Percentiles rank a stretch among this genome's conserved stretches.
These are phyloP conservation scores for Exophiala sp. DNA, from an alignment of 2,329 filamentous ascomycete species.

Conservation along the genomic window DNA sequence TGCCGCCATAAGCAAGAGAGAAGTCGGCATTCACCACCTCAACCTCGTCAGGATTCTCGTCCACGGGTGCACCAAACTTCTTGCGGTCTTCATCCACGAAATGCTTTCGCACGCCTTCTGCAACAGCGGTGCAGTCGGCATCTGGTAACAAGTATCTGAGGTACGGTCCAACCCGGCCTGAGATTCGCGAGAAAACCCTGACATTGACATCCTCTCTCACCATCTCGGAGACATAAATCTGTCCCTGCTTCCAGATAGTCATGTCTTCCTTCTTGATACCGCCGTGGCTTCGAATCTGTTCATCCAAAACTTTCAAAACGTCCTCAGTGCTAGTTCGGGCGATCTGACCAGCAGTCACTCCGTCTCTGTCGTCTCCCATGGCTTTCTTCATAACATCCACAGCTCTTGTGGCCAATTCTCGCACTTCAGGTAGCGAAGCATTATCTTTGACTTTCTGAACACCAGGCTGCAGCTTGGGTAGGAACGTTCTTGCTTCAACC, in stretches of 20 bases:
- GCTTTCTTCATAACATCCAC: constrained; percentile 85
- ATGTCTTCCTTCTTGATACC: constrained; percentile 58
- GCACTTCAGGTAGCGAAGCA: constrained; percentile 88
- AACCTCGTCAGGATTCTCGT: constrained; percentile 83
- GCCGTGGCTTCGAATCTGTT: constrained; percentile 65
- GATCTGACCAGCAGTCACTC: constrained; percentile 50
- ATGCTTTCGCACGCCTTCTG: constrained; percentile 66
- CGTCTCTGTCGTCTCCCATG: constrained; percentile 67
- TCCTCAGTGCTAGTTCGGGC: constrained; percentile 66
- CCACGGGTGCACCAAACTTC: constrained; percentile 75
- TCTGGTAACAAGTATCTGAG: constrained; percentile 63
- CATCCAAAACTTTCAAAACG: constrained; percentile 66
- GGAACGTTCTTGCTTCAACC: constrained; percentile 86
- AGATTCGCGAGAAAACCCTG: constrained; percentile 68
- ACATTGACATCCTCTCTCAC: constrained; percentile 82
- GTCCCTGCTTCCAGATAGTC: constrained; percentile 59
- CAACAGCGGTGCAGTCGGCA: constrained; percentile 58
- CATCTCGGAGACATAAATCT: constrained; percentile 73
- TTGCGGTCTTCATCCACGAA: constrained; percentile 80
- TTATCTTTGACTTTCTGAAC: constrained; percentile 81
- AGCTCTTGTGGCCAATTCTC: constrained; percentile 78
- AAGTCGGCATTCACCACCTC: constrained; percentile 98
- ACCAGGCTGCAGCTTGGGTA: constrained; percentile 90
- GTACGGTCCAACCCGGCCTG: constrained; percentile 65
- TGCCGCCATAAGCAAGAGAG: constrained; percentile 94